These are phyloP conservation scores for Blastomyces percursus DNA, from an alignment of 2,329 filamentous ascomycete species.

Conservation along the genomic window DNA sequence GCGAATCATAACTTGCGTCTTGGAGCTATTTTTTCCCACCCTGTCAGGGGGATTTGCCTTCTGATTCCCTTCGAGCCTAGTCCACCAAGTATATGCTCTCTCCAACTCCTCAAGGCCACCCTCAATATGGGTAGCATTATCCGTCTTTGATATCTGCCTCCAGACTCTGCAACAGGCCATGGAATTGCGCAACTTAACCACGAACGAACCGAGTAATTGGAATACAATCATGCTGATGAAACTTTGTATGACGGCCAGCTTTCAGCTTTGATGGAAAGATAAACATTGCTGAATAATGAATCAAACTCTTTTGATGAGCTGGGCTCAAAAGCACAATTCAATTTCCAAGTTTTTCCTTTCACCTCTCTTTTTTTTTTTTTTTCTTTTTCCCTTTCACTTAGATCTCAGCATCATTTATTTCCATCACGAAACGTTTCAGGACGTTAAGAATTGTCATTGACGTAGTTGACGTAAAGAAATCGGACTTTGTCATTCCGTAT, in stretches of 20 bases:
- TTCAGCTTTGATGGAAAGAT: background rate
- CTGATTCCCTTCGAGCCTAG: too few relatives aligned
- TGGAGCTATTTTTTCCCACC: background rate
- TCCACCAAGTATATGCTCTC: too few relatives aligned
- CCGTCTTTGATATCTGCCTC: background rate
- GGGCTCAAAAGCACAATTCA: background rate
- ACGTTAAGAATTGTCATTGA: background rate
- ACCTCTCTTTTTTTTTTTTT: background rate
- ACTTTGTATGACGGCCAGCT: background rate
- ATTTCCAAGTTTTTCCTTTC: conserved; percentile 1
- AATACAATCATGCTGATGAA: background rate
- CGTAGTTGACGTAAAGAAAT: background rate
- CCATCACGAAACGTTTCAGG: background rate
- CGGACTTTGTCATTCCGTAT: background rate
- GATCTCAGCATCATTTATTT: background rate
- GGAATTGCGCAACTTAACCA: background rate
- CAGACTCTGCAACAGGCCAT: background rate
- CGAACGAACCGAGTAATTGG: background rate
- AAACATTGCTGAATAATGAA: background rate
- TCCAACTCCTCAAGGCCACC: background rate
- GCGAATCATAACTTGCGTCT: background rate
- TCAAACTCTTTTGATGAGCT: background rate
- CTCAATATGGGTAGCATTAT: background rate
- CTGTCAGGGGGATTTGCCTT: background rate
- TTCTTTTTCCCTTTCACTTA: background rate